Base-by-base conservation (phyloP, 495 filamentous ascomycete genomes). In the Aspergillus wentii region DNA sequence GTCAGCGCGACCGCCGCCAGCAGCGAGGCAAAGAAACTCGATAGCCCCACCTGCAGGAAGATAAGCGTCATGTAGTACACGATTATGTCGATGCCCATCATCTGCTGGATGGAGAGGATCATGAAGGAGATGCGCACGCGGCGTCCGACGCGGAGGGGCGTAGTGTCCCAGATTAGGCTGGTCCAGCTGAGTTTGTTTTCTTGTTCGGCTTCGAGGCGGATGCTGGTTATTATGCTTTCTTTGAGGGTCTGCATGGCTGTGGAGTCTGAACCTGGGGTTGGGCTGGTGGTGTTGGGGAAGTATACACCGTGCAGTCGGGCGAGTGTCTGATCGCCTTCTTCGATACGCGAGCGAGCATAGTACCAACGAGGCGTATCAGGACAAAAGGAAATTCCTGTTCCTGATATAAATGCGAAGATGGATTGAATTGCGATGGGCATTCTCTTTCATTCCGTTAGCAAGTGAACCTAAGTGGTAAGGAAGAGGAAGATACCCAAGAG, bases 351-450 rank as follows among this genome's bases (percentile, higher is more conserved):
- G 15, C 44, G 43, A 8, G 54, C 56, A 37, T 67, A 62, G 34
- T 64, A 64, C 62, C 62, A 67, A 17, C 64, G 52, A 7, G 64
- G 64, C 3, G 64, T 67, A 37, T 67, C 62, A 19, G 61, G 57
- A 2, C 60, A 41, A 31, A 60, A 51, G 20, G 50, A 53, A 39
- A 61, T 61, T 7, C 33, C 46, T 4, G 46, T 32, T 1, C 48
- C 43, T 7, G 54, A 54, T 3, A 56, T 33, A 30, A 62, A 31
- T n/a, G 54, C 53, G 33, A 65, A 64, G 25, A 60, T 27, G 14
- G 49, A 40, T 40, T 66, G 60, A 23, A 70, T 48, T 8, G 54
- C 57, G 7, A 70, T 51, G 8, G 64, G 66, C 26, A 68, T 40
- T 11, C 66, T 35, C 64, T 43, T 15, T 8, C 21, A 2, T 11